Evolutionary conservation across 768 basidiomycete species (phyloP).

Genomic region (Boletus rufocinnamomeus): DNA sequence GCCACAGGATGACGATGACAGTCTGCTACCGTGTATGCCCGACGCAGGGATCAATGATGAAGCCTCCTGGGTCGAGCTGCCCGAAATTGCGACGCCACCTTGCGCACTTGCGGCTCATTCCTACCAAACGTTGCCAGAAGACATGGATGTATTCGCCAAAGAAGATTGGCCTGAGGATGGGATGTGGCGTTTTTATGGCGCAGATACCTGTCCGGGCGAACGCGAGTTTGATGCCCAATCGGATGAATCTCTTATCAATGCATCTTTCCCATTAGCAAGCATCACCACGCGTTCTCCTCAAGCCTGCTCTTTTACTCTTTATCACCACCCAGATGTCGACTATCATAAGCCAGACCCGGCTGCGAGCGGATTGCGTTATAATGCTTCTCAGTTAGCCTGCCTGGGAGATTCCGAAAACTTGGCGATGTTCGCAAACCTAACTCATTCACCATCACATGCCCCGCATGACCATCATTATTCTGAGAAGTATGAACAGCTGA

Average conservation of each 20-base stretch:
- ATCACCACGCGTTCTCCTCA: slow-evolving; percentile 20
- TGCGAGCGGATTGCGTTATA: slow-evolving; percentile 8
- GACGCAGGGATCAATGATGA: slow-evolving; percentile 7
- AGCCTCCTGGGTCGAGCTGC: slow-evolving; percentile 20
- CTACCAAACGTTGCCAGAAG: slow-evolving; percentile 11
- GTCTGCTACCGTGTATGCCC: slow-evolving; percentile 19
- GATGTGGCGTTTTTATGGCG: slow-evolving; percentile 16
- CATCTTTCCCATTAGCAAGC: slow-evolving; percentile 17
- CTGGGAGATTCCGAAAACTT: slow-evolving; percentile 23
- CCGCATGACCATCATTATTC: slow-evolving; percentile 16
- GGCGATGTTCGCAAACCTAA: slow-evolving; percentile 4
- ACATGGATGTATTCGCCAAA: slow-evolving; percentile 17
- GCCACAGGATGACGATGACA: slow-evolving; percentile 26
- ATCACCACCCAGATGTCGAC: slow-evolving; percentile 22
- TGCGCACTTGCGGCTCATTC: neutral
- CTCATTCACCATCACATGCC: slow-evolving; percentile 12
- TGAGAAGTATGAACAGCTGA: slow-evolving; percentile 20
- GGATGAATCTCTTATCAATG: slow-evolving; percentile 30
- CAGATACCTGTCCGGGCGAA: slow-evolving; percentile 3
- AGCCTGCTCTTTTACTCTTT: slow-evolving; percentile 13
- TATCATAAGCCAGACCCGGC: slow-evolving; percentile 12
- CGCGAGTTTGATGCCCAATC: slow-evolving; percentile 16
- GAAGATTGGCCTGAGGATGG: slow-evolving; percentile 21
- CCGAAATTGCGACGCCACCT: slow-evolving; percentile 12
- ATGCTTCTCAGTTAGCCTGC: slow-evolving; percentile 15